Evolutionary conservation across 2,329 filamentous ascomycete species (phyloP).

Genomic region (Trichoderma arundinaceum): DNA sequence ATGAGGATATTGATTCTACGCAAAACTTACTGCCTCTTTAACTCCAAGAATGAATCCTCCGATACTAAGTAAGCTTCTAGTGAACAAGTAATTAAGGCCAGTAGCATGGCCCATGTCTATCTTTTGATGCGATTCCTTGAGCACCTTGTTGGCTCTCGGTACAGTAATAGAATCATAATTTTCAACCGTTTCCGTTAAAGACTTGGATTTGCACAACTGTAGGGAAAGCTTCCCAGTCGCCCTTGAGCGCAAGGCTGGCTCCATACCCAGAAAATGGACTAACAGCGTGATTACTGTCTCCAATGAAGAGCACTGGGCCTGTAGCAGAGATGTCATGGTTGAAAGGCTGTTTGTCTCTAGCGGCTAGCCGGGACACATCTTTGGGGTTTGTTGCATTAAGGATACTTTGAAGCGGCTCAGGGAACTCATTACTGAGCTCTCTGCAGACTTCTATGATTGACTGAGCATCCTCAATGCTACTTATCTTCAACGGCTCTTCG

Average conservation of each 20-base stretch:
- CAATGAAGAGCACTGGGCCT: constrained; percentile 48
- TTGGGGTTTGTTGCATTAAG: constrained; percentile 45
- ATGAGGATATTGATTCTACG: not conserved
- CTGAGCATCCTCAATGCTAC: not conserved
- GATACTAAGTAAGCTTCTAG: not conserved
- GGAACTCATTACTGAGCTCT: constrained; percentile 42
- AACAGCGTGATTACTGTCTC: constrained; percentile 54
- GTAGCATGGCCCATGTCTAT: constrained; percentile 32
- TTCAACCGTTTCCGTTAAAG: constrained; percentile 40
- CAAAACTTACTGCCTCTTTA: not conserved
- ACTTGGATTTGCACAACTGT: constrained; percentile 39
- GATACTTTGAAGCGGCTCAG: constrained; percentile 46
- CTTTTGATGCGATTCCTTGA: constrained; percentile 35
- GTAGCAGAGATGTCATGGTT: constrained; percentile 35
- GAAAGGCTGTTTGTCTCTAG: constrained; percentile 51
- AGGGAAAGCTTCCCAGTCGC: constrained; percentile 51
- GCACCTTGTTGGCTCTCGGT: constrained; percentile 39
- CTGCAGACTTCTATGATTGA: constrained; percentile 1
- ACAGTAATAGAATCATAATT: constrained; percentile 45
- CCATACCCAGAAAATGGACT: constrained; percentile 54
- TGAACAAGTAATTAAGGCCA: constrained; percentile 14
- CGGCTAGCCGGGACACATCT: constrained; percentile 46
- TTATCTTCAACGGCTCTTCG: not conserved
- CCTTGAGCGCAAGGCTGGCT: constrained; percentile 51
- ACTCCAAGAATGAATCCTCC: not conserved